phyloP scores from a whole-genome alignment of 2,329 filamentous ascomycete species.

The Dactylellina parvicollis region DNA sequence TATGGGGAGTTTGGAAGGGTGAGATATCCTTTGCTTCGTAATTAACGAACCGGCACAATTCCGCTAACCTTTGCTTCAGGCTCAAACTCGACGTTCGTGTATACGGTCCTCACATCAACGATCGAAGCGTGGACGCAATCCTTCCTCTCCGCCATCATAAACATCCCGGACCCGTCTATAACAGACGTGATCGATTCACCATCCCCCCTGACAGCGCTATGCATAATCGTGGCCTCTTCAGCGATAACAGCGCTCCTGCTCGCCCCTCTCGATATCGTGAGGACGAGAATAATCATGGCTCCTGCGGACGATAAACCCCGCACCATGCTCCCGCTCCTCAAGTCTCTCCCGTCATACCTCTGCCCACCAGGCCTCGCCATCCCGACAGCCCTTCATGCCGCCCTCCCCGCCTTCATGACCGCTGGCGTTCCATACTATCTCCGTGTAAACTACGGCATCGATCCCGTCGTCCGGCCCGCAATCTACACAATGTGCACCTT shows the following conservation, averaged over 20 bases:
- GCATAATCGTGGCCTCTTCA: slow-evolving; percentile 74
- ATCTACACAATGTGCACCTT: slow-evolving; percentile 86
- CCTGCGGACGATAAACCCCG: slow-evolving; percentile 78
- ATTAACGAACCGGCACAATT: neutral
- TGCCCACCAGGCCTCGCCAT: slow-evolving; percentile 76
- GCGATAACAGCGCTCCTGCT: slow-evolving; percentile 80
- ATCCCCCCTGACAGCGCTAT: slow-evolving; percentile 81
- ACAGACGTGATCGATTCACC: slow-evolving; percentile 82
- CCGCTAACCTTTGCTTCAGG: slow-evolving; percentile 60
- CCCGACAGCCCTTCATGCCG: slow-evolving; percentile 86
- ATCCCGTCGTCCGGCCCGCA: slow-evolving; percentile 80
- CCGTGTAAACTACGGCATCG: slow-evolving; percentile 83
- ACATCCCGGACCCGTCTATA: slow-evolving; percentile 83
- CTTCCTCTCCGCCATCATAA: slow-evolving; percentile 87
- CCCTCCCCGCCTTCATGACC: slow-evolving; percentile 82
- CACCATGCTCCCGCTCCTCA: slow-evolving; percentile 79
- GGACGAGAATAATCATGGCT: slow-evolving; percentile 87
- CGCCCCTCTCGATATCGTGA: slow-evolving; percentile 86
- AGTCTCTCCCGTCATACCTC: slow-evolving; percentile 78
- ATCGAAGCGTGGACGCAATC: slow-evolving; percentile 92
- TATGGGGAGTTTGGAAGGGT: slow-evolving; percentile 91
- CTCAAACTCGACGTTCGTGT: slow-evolving; percentile 90
- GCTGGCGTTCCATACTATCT: slow-evolving; percentile 85
- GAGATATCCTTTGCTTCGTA: neutral
- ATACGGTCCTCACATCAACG: slow-evolving; percentile 84